Conservation (phyloP, 495 filamentous ascomycete species). For the Penicilliopsis zonata region DNA sequence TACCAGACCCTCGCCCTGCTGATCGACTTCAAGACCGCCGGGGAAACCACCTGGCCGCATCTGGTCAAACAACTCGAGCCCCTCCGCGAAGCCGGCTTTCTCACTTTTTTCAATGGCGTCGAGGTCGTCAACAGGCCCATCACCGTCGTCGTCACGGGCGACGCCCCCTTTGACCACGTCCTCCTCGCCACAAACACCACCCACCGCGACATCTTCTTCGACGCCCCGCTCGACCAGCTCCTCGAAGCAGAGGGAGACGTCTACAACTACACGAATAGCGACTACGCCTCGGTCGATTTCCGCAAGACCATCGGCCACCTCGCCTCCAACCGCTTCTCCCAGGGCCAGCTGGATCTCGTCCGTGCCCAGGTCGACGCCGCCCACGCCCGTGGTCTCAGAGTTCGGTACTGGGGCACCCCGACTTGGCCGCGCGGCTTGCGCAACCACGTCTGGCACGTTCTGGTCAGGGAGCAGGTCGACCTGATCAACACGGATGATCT, state of each 20-base stretch:
- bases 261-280: slow-evolving; percentile 29
- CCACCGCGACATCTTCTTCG: slow-evolving; percentile 50
- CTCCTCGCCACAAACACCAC: slow-evolving; percentile 17
- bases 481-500: neutral
- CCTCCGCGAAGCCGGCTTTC: slow-evolving; percentile 22
- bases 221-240: slow-evolving; percentile 40
- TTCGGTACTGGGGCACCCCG: slow-evolving; percentile 58
- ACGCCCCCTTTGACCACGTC: slow-evolving; percentile 33
- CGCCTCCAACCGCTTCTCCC: slow-evolving; percentile 12
- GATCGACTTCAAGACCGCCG: slow-evolving; percentile 34
- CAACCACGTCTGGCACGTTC: slow-evolving; percentile 52
- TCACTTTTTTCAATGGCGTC: slow-evolving; percentile 27
- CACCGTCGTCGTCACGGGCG: slow-evolving; percentile 32
- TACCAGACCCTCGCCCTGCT: slow-evolving; percentile 26
- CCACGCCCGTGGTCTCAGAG: slow-evolving; percentile 47
- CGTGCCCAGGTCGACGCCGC: slow-evolving; percentile 47
- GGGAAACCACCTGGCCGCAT: slow-evolving; percentile 19
- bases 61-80: slow-evolving; percentile 28
- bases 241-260: slow-evolving; percentile 8
- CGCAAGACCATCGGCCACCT: slow-evolving; percentile 16
- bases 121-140: slow-evolving; percentile 24
- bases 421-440: slow-evolving; percentile 52
- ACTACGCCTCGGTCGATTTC: slow-evolving; percentile 37
- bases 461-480: slow-evolving; percentile 47
- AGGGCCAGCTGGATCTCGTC: slow-evolving; percentile 40